phyloP scores from a whole-genome alignment of 1,284 basidiomycete species.

The Ustilago sp. region DNA sequence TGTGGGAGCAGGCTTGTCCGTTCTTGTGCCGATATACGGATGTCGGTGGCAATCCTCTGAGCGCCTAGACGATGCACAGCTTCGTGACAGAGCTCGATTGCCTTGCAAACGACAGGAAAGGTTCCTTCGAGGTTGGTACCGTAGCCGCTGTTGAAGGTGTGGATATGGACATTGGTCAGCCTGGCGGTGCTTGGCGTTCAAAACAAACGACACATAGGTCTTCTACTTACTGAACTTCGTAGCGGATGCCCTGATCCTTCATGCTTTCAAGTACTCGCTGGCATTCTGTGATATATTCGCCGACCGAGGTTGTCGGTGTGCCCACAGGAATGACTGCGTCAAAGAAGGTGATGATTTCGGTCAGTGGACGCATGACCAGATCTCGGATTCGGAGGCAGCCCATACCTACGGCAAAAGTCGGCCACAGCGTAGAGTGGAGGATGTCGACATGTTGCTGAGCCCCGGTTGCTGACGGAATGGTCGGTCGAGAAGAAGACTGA shows the following conservation, averaged over 20 bases:
- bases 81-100: conserved; percentile 66
- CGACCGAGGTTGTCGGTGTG: conserved; percentile 65
- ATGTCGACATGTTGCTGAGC: conserved; percentile 16
- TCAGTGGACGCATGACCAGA: neutral
- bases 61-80: conserved; percentile 66
- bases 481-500: neutral
- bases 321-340: conserved; percentile 66
- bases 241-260: conserved; percentile 61
- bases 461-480: neutral
- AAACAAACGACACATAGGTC: neutral
- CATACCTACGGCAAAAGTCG: conserved; percentile 61
- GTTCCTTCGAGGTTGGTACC: conserved; percentile 68
- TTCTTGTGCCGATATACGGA: conserved; percentile 67
- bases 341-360: neutral
- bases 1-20: conserved; percentile 54
- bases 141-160: conserved; percentile 58
- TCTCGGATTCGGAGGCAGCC: neutral
- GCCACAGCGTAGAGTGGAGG: conserved; percentile 52
- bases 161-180: neutral
- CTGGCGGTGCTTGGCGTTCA: neutral
- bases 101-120: conserved; percentile 59
- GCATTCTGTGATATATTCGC: conserved; percentile 67
- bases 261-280: conserved; percentile 64
- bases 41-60: conserved; percentile 67
- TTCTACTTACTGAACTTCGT: conserved; percentile 60